phyloP scores from a whole-genome alignment of 2,329 filamentous ascomycete species.

The Cladophialophora psammophila region DNA sequence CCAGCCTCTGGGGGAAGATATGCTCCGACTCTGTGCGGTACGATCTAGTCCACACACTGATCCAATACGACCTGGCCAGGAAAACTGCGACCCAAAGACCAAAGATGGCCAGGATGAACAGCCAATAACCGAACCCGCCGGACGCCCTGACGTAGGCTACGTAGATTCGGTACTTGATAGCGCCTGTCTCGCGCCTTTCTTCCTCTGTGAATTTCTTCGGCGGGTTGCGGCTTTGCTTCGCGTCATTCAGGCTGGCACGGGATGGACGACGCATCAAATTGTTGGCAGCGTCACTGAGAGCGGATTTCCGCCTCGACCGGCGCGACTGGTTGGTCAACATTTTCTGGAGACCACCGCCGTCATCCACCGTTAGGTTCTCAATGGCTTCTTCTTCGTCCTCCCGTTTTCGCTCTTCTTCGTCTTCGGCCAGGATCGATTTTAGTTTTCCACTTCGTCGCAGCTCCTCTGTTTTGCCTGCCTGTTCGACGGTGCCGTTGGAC shows the following conservation, averaged over 20 bases:
- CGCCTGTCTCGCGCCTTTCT: constrained; percentile 74
- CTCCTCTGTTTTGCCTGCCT: constrained; percentile 71
- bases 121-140: constrained; percentile 59
- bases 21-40: constrained; percentile 41
- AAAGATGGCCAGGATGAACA: constrained; percentile 36
- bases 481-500: constrained; percentile 69
- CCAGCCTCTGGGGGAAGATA: constrained; percentile 13
- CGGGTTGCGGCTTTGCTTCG: constrained; percentile 51
- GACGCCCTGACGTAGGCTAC: constrained; percentile 70
- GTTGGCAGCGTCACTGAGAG: constrained; percentile 26
- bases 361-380: constrained; percentile 48
- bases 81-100: constrained; percentile 35
- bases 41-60: constrained; percentile 55
- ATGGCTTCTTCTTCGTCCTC: constrained; percentile 38
- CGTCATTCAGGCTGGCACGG: constrained; percentile 33
- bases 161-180: constrained; percentile 73
- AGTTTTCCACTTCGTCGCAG: constrained; percentile 52
- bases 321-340: constrained; percentile 45
- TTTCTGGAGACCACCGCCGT: constrained; percentile 57
- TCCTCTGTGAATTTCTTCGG: constrained; percentile 78
- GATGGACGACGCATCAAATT: constrained; percentile 30
- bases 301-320: constrained; percentile 32
- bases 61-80: constrained; percentile 53
- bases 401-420: constrained; percentile 58
- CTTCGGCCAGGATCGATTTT: constrained; percentile 50